phyloP scores from a whole-genome alignment of 176 grass and related monocot species.

The Typha latifolia region DNA sequence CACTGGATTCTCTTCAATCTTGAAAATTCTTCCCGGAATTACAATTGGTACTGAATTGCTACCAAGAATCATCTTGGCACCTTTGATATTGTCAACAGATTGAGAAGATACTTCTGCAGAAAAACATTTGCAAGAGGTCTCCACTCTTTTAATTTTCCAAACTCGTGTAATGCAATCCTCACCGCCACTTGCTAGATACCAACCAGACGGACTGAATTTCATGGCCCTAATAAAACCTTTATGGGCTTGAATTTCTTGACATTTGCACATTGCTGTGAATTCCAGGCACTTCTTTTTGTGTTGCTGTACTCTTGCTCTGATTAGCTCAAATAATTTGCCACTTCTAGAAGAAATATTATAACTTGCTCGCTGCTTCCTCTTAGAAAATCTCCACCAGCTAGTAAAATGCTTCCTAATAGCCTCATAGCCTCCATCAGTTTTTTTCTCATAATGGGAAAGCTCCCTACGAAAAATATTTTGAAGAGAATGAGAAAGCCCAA shows the following conservation, averaged over 20 bases:
- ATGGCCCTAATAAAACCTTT: conserved; percentile 73
- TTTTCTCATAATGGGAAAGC: background rate
- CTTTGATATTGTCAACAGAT: conserved; percentile 31
- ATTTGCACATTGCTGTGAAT: conserved; percentile 63
- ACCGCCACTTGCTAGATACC: conserved; percentile 81
- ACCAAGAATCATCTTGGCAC: conserved; percentile 23
- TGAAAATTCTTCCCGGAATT: conserved; percentile 46
- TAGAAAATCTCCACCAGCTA: conserved; percentile 42
- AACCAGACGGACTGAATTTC: conserved; percentile 79
- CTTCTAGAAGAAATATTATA: conserved; percentile 40
- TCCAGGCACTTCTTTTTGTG: conserved; percentile 54
- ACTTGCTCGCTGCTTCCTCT: conserved; percentile 35
- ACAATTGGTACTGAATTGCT: conserved; percentile 33
- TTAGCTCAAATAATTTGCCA: conserved; percentile 19
- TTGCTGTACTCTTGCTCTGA: conserved; percentile 45
- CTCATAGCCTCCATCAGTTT: background rate
- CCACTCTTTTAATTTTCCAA: conserved; percentile 71
- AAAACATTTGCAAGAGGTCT: conserved; percentile 35
- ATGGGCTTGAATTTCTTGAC: conserved; percentile 85
- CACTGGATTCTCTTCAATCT: conserved; percentile 56
- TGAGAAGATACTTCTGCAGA: conserved; percentile 22
- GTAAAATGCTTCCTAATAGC: conserved; percentile 31
- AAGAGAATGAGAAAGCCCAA: conserved; percentile 44
- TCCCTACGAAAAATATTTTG: conserved; percentile 28
- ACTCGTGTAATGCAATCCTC: conserved; percentile 64